phyloP scores from a whole-genome alignment of 75 land plant species.

The Ceratopteris richardii region DNA sequence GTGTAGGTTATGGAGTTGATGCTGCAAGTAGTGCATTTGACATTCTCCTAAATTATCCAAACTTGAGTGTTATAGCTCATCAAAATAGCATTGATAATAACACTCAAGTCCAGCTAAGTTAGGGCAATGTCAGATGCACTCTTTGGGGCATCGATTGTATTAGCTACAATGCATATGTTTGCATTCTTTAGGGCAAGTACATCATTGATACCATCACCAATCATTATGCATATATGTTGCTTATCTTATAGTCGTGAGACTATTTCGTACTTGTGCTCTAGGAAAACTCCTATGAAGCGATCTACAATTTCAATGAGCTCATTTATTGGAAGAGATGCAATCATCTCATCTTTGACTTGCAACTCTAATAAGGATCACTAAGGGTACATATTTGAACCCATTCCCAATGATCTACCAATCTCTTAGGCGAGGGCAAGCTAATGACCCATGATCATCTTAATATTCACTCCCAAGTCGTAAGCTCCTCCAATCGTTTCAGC shows the following conservation, averaged over 20 bases:
- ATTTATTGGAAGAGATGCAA: conserved; percentile 39
- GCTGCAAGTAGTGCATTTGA: too few species aligned
- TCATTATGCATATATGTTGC: conserved; percentile 67
- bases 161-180: conserved; percentile 59
- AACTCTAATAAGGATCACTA: conserved; percentile 58
- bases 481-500: conserved; percentile 74
- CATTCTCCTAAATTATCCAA: too few species aligned
- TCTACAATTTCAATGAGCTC: conserved; percentile 51
- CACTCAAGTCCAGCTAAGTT: conserved; percentile 52
- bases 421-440: conserved; percentile 58
- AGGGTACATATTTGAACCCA: conserved; percentile 66
- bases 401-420: conserved; percentile 51
- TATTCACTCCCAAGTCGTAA: conserved; percentile 68
- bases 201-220: conserved; percentile 77
- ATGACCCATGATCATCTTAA: conserved; percentile 84
- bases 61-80: too few species aligned
- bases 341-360: conserved; percentile 25
- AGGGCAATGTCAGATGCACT: conserved; percentile 58
- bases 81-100: too few species aligned
- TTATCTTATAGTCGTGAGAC: conserved; percentile 44
- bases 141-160: conserved; percentile 50
- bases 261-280: conserved; percentile 68
- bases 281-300: conserved; percentile 67
- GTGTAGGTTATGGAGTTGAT: too few species aligned
- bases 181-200: conserved; percentile 72